These are phyloP conservation scores for Podospora pseudopauciseta DNA, from an alignment of 495 filamentous ascomycete species.

Conservation along the genomic window DNA sequence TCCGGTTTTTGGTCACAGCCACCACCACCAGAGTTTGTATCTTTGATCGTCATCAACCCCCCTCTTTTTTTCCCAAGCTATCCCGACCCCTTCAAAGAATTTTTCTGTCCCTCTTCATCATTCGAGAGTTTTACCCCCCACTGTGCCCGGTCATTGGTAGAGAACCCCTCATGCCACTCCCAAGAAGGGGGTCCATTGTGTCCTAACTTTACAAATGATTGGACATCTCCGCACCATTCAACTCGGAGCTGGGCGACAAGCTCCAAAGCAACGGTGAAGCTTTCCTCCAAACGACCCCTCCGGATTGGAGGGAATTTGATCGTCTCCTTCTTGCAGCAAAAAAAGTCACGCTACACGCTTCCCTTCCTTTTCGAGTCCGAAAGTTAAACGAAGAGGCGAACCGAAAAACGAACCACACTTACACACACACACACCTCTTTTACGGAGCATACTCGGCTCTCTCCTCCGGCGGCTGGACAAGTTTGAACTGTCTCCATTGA, in stretches of 20 bases:
- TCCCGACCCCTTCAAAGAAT: not conserved
- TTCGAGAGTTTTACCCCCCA: not conserved
- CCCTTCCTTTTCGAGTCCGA: not conserved
- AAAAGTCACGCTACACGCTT: not conserved
- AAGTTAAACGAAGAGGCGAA: not conserved
- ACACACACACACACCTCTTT: not conserved
- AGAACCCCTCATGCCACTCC: not conserved
- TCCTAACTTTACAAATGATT: constrained; percentile 17
- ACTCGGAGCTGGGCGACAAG: constrained; percentile 10
- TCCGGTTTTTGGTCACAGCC: not conserved
- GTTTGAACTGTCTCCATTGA: not conserved
- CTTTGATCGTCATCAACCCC: not conserved
- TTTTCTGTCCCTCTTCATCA: not conserved
- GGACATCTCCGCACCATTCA: constrained; percentile 14
- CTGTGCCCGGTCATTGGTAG: not conserved
- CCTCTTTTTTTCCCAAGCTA: not conserved
- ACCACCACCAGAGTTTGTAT: not conserved
- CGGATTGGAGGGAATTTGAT: constrained; percentile 25
- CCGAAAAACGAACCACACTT: not conserved
- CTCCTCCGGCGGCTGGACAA: too few species aligned
- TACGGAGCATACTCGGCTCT: not conserved
- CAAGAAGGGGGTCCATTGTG: not conserved
- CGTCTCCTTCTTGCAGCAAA: not conserved
- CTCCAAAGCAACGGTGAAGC: not conserved
- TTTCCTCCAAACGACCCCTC: not conserved